Evolutionary conservation across 2,329 filamentous ascomycete genomes (phyloP).

Genomic region (Neonectria sp.): DNA sequence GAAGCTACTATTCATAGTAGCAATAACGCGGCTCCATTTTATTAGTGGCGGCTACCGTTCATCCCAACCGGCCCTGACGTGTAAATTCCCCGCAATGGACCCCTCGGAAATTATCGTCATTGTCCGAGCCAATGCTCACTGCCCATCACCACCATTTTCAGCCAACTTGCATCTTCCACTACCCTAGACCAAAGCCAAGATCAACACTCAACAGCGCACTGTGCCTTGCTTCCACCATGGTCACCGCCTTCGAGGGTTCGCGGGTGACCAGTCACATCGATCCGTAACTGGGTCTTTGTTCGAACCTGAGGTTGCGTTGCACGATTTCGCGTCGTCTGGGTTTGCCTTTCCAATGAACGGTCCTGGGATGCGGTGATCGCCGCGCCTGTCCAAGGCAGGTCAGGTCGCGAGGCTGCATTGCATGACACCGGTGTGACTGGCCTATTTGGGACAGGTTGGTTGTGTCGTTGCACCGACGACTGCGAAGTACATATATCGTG

Average conservation of each 20-base stretch:
- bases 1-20: background rate
- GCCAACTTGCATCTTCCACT: background rate
- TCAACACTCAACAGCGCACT: background rate
- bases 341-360: background rate
- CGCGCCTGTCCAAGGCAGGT: background rate
- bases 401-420: background rate
- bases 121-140: background rate
- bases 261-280: background rate
- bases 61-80: background rate
- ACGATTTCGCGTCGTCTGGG: background rate
- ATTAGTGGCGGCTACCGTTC: background rate
- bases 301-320: background rate
- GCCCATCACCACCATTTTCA: background rate
- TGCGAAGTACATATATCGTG: background rate
- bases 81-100: background rate
- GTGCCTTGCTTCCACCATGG: background rate
- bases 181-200: background rate
- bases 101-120: conserved; percentile 4
- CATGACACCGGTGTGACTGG: conserved; percentile 2
- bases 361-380: background rate
- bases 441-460: background rate
- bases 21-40: background rate
- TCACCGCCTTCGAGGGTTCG: background rate
- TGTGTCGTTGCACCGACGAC: background rate
- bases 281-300: background rate